Evolutionary conservation across 2,329 filamentous ascomycete species (phyloP).

Genomic region (Trichoderma sp.): DNA sequence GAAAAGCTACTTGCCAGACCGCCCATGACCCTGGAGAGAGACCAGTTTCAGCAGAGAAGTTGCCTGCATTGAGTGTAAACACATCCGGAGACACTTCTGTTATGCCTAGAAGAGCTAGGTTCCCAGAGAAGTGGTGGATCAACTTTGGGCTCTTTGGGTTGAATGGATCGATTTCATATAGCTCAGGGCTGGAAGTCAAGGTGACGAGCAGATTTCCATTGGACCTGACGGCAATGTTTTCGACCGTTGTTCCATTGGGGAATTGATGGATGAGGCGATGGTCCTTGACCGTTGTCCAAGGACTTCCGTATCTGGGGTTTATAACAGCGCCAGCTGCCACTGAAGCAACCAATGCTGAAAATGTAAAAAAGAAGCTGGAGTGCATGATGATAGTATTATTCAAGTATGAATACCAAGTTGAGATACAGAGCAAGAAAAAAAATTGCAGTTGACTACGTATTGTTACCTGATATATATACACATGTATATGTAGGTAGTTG

Average conservation of each 20-base stretch:
- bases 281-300: background rate
- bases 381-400: background rate
- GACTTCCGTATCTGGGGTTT: background rate
- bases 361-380: background rate
- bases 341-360: background rate
- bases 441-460: background rate
- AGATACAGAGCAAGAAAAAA: background rate
- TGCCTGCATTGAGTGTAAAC: background rate
- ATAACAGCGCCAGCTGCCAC: background rate
- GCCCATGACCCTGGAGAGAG: background rate
- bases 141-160: background rate
- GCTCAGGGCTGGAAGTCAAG: background rate
- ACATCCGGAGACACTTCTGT: background rate
- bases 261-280: background rate
- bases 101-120: background rate
- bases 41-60: background rate
- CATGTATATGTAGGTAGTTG: background rate
- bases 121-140: background rate
- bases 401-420: background rate
- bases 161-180: constrained; percentile 1
- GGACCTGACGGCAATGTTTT: background rate
- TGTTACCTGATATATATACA: background rate
- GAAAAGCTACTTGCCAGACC: background rate
- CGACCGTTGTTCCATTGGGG: background rate
- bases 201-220: background rate